These are phyloP conservation scores for Sequoiadendron giganteum DNA, from an alignment of 75 land plant genomes.

Conservation along the genomic window DNA sequence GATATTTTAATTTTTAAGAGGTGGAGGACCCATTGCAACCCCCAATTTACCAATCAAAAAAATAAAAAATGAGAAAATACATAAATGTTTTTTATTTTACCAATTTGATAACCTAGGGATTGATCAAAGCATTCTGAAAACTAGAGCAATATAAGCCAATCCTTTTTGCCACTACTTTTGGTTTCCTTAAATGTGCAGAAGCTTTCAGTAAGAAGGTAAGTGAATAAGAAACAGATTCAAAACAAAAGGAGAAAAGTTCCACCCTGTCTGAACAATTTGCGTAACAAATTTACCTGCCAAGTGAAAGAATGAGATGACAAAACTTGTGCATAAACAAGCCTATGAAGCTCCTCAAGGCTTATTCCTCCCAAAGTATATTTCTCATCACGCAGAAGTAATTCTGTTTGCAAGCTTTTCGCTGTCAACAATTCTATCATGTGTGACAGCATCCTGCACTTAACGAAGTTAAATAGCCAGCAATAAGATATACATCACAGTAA, in stretches of 20 bases:
- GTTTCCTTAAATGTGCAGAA: not conserved
- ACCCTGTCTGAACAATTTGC: not conserved
- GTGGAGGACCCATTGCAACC: too few relatives aligned
- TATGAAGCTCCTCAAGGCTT: slow-evolving; percentile 83
- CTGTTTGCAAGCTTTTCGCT: slow-evolving; percentile 60
- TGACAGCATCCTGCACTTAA: slow-evolving; percentile 70
- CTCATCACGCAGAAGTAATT: slow-evolving; percentile 66
- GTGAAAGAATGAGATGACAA: slow-evolving; percentile 85
- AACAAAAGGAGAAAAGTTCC: not conserved
- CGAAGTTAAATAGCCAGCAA: not conserved
- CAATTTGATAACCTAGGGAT: not conserved
- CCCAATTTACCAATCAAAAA: not conserved
- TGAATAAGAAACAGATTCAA: not conserved
- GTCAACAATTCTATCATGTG: slow-evolving; percentile 83
- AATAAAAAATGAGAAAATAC: not conserved
- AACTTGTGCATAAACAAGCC: slow-evolving; percentile 91
- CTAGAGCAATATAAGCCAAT: not conserved
- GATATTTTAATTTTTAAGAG: too few relatives aligned
- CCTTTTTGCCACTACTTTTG: not conserved
- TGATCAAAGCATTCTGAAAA: not conserved
- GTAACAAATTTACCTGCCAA: slow-evolving; percentile 73
- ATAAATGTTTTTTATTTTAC: not conserved
- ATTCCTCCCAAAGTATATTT: slow-evolving; percentile 65
- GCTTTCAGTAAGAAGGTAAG: not conserved
- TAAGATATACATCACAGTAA: slow-evolving; percentile 5